Evolutionary conservation across 345 rosid species (phyloP).

Genomic region (Syzygium aromaticum): DNA sequence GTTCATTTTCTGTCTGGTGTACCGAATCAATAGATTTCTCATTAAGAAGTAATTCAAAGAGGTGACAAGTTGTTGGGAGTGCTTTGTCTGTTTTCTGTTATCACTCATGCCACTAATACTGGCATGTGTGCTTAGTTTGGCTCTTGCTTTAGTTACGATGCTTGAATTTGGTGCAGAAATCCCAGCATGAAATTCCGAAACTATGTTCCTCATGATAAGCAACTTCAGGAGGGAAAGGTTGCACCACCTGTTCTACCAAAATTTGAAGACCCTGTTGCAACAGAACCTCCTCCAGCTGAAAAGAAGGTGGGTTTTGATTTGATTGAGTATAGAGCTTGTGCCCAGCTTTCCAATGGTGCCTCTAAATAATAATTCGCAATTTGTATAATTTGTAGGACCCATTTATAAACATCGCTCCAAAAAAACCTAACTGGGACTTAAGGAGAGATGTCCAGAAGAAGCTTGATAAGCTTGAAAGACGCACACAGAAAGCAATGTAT

Average conservation of each 20-base stretch:
- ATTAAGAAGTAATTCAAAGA: not conserved
- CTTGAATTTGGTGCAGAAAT: slow-evolving; percentile 30
- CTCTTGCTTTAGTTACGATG: not conserved
- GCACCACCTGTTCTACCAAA: slow-evolving; percentile 83
- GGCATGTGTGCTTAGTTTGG: not conserved
- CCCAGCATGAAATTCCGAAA: slow-evolving; percentile 80
- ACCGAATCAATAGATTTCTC: not conserved
- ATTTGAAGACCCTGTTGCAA: slow-evolving; percentile 74
- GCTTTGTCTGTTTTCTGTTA: not conserved
- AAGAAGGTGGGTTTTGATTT: slow-evolving; percentile 36
- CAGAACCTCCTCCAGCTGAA: slow-evolving; percentile 46
- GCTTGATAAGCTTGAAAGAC: slow-evolving; percentile 89
- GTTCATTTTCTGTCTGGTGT: not conserved
- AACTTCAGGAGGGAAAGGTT: slow-evolving; percentile 82
- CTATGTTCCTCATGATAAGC: slow-evolving; percentile 90
- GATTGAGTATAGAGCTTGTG: not conserved
- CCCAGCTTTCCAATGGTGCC: not conserved
- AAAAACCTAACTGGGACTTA: slow-evolving; percentile 97
- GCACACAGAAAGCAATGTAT: slow-evolving; percentile 72
- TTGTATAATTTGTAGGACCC: slow-evolving; percentile 51
- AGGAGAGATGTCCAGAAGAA: slow-evolving; percentile 92
- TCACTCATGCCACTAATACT: not conserved
- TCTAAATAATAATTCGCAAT: not conserved
- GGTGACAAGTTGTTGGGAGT: not conserved
- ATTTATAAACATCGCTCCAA: slow-evolving; percentile 90